Percentiles rank a stretch among this genome's conserved stretches.
Conservation (phyloP, 257 asterid genomes). For the Jacaranda copaia region DNA sequence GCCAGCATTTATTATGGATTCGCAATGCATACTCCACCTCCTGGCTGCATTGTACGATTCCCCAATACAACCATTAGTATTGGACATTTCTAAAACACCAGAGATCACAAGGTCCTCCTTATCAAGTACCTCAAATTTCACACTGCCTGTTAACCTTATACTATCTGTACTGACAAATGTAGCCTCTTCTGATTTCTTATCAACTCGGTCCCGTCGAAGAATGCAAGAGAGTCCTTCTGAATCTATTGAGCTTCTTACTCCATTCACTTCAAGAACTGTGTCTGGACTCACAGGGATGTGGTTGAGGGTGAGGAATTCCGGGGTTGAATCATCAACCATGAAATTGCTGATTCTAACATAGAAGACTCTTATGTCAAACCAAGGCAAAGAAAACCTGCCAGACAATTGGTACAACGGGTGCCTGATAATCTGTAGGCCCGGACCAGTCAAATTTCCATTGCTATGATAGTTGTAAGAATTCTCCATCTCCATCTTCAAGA, state of each 20-base stretch:
- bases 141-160: constrained; percentile 70
- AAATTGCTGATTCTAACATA: constrained; percentile 83
- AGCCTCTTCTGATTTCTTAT: constrained; percentile 87
- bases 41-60: constrained; percentile 47
- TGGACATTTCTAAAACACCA: constrained; percentile 70
- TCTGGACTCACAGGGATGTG: constrained; percentile 71
- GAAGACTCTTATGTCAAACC: constrained; percentile 72
- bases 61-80: constrained; percentile 58
- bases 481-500: constrained; percentile 47
- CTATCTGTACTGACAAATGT: constrained; percentile 87
- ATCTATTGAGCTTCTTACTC: constrained; percentile 58
- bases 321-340: constrained; percentile 70
- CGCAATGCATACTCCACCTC: constrained; percentile 80
- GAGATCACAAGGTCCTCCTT: constrained; percentile 66
- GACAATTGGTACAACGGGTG: constrained; percentile 55
- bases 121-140: constrained; percentile 76
- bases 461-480: constrained; percentile 39
- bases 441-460: constrained; percentile 52
- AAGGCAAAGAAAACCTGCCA: constrained; percentile 47
- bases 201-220: constrained; percentile 78
- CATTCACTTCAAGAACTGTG: constrained; percentile 84
- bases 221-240: constrained; percentile 72
- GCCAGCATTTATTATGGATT: constrained; percentile 58
- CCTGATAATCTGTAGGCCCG: constrained; percentile 60
- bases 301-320: constrained; percentile 68